phyloP scores from a whole-genome alignment of 257 asterid genomes.

The Paraleonurus japonicus region DNA sequence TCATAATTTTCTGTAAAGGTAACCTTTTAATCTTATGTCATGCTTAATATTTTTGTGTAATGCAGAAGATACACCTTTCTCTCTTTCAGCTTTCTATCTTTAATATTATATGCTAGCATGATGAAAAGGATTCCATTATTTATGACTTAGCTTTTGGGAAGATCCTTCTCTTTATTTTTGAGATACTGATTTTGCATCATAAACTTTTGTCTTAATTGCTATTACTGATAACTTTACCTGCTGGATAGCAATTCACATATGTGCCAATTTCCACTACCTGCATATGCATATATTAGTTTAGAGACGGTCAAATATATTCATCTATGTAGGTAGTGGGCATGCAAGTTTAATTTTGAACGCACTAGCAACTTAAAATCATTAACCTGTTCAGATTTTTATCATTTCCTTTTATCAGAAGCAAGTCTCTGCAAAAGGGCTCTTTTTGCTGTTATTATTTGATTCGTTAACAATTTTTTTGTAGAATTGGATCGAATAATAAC shows the following conservation, averaged over 20 bases:
- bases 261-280: not conserved
- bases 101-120: not conserved
- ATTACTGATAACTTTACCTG: not conserved
- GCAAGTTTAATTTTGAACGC: not conserved
- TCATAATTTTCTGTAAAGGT: not conserved
- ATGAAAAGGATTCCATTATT: slow-evolving; percentile 8
- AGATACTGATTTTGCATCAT: slow-evolving; percentile 13
- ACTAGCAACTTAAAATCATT: slow-evolving; percentile 9
- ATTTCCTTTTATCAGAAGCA: slow-evolving; percentile 13
- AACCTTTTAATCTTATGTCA: not conserved
- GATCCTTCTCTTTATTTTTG: slow-evolving; percentile 16
- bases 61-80: slow-evolving; percentile 12
- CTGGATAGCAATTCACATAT: not conserved
- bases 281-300: no score
- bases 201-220: slow-evolving; percentile 16
- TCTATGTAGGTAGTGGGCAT: no score
- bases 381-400: slow-evolving; percentile 1
- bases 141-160: slow-evolving; percentile 20
- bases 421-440: slow-evolving; percentile 12
- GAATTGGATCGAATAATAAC: slow-evolving; percentile 10
- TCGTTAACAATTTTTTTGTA: slow-evolving; percentile 1
- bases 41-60: slow-evolving; percentile 12
- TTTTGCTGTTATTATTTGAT: not conserved
- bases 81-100: slow-evolving; percentile 22
- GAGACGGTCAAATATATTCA: no score